Evolutionary conservation across 345 rosid species (phyloP).

Genomic region (Murraya koenigii): DNA sequence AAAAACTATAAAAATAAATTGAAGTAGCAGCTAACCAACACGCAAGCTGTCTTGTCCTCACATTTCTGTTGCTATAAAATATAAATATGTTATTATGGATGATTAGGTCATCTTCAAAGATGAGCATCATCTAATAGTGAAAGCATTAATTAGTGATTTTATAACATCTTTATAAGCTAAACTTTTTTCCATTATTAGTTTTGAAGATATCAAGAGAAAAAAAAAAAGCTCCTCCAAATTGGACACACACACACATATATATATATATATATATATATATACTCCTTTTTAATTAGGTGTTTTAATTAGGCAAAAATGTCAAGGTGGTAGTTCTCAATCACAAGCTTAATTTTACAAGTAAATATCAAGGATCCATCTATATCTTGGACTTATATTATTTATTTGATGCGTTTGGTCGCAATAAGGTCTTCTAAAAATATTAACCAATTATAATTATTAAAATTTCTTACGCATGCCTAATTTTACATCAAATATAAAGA

Average conservation of each 20-base stretch:
- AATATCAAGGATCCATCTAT: not conserved
- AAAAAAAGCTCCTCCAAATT: not conserved
- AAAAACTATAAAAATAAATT: not conserved
- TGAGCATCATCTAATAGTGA: conserved; percentile 12
- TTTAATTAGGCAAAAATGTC: not conserved
- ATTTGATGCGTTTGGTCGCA: not conserved
- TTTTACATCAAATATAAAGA: not conserved
- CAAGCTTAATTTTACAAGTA: not conserved
- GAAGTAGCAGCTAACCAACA: conserved; percentile 1
- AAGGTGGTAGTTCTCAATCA: not conserved
- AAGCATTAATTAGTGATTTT: not conserved
- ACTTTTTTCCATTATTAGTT: not conserved
- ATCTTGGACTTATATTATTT: not conserved
- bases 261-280: too few species aligned
- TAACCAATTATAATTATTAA: not conserved
- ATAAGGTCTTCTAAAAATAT: too few species aligned
- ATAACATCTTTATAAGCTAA: not conserved
- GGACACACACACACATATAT: too few species aligned
- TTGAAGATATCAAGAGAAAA: not conserved
- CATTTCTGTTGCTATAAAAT: conserved; percentile 4
- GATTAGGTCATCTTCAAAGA: conserved; percentile 17
- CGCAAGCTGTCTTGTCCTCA: conserved; percentile 14
- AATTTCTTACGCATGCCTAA: not conserved
- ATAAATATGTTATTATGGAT: not conserved
- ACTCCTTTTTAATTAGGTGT: not conserved